These are phyloP conservation scores for Cicer cuneatum DNA, from an alignment of 306 rosid genomes.

Conservation along the genomic window DNA sequence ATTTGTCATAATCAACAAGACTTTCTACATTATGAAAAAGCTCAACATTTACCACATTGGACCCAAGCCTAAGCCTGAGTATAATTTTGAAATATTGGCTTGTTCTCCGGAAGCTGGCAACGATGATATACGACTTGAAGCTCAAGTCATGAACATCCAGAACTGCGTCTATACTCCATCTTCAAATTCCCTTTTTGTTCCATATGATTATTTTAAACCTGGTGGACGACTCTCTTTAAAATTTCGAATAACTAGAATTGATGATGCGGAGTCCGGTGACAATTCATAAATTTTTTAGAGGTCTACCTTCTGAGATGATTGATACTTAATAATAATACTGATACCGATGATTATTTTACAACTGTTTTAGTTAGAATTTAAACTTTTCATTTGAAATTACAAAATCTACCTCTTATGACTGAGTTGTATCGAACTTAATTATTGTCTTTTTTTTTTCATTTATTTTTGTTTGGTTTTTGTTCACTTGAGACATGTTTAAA, in stretches of 20 bases:
- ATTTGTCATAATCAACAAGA: background rate
- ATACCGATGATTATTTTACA: too few species aligned
- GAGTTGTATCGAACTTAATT: too few species aligned
- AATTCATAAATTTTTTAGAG: background rate
- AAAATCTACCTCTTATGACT: too few species aligned
- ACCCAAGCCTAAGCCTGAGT: background rate
- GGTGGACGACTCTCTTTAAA: background rate
- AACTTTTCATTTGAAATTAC: too few species aligned
- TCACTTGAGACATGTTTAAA: too few species aligned
- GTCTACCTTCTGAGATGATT: too few species aligned
- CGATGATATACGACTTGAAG: background rate
- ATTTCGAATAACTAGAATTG: background rate
- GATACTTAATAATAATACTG: too few species aligned
- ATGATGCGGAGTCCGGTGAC: background rate
- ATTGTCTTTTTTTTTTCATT: too few species aligned
- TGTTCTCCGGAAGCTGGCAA: background rate
- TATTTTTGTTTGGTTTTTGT: too few species aligned
- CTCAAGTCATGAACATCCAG: background rate
- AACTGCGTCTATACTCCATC: background rate
- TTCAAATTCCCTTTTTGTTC: background rate
- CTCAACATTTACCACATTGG: background rate
- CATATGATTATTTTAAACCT: background rate
- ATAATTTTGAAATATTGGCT: background rate
- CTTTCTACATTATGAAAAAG: background rate
- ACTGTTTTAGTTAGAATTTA: too few species aligned